A percentile compares a stretch with the other conserved stretches of the same genome.
Conservation (phyloP, 805 yeast species). For the Yamadazyma ubonensis region DNA sequence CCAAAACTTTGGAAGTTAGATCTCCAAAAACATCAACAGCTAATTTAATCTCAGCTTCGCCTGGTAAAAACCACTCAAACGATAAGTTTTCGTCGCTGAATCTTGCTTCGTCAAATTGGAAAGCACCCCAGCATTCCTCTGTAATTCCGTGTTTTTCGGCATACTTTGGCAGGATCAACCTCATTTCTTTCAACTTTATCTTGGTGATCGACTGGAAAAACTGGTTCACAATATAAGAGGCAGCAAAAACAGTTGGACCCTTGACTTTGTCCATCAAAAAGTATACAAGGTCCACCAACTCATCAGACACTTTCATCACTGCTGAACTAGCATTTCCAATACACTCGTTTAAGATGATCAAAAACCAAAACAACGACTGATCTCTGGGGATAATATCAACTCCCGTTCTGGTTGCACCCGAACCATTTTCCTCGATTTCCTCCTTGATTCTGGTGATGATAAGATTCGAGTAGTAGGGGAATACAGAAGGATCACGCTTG, state of each 20-base stretch:
- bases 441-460: slow-evolving; percentile 53
- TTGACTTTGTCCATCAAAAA: slow-evolving; percentile 48
- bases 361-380: slow-evolving; percentile 67
- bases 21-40: slow-evolving; percentile 59
- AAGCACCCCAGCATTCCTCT: slow-evolving; percentile 72
- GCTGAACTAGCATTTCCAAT: slow-evolving; percentile 63
- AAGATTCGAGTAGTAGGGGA: slow-evolving; percentile 43
- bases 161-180: slow-evolving; percentile 51
- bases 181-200: slow-evolving; percentile 55
- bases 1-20: slow-evolving; percentile 45
- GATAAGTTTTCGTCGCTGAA: slow-evolving; percentile 48
- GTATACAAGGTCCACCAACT: slow-evolving; percentile 47
- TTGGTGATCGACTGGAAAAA: slow-evolving; percentile 62
- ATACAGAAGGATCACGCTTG: slow-evolving; percentile 55
- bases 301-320: slow-evolving; percentile 43
- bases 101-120: slow-evolving; percentile 55
- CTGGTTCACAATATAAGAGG: slow-evolving; percentile 66
- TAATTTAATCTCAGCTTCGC: slow-evolving; percentile 50
- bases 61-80: slow-evolving; percentile 78
- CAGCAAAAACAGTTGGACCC: slow-evolving; percentile 63
- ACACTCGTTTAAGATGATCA: slow-evolving; percentile 67
- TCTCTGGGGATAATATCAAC: slow-evolving; percentile 75
- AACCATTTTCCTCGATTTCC: slow-evolving; percentile 74
- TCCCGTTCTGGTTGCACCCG: slow-evolving; percentile 71
- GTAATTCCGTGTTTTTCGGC: slow-evolving; percentile 34